Conservation (phyloP, 2,329 filamentous ascomycete species). For the Botryotinia convoluta region DNA sequence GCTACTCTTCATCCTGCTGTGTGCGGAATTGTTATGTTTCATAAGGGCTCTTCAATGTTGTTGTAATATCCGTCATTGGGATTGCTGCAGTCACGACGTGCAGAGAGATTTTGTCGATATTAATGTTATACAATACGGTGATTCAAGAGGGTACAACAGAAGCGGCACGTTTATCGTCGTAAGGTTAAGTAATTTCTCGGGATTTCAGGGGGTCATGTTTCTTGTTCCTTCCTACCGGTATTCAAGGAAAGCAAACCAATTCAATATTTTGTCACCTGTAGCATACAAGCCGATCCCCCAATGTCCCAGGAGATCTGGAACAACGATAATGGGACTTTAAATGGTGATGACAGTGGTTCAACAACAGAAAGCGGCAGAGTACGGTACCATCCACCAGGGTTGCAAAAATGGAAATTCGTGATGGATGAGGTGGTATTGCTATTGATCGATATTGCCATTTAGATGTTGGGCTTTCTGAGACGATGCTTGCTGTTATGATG, state of each 20-base stretch:
- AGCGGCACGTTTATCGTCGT: constrained; percentile 16
- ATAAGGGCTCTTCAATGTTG: background rate
- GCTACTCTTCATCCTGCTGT: background rate
- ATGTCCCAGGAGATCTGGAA: constrained; percentile 5
- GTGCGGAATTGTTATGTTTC: constrained; percentile 1
- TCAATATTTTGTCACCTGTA: background rate
- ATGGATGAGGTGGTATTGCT: background rate
- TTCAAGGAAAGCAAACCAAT: constrained; percentile 14
- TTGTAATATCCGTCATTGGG: background rate
- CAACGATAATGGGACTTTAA: constrained; percentile 1
- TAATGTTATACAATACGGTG: background rate
- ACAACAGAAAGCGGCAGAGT: constrained; percentile 9
- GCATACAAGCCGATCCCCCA: constrained; percentile 1
- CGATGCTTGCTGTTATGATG: background rate
- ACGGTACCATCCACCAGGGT: constrained; percentile 1
- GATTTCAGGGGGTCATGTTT: constrained; percentile 10
- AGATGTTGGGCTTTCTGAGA: background rate
- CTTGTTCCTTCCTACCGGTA: constrained; percentile 11
- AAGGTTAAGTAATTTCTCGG: constrained; percentile 11
- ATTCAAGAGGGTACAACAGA: constrained; percentile 2
- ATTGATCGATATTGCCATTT: constrained; percentile 1
- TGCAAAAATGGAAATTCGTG: background rate
- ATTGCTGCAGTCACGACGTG: constrained; percentile 3
- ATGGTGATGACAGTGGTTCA: background rate
- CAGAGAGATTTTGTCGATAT: background rate